A percentile compares a stretch with the other conserved stretches of the same genome.
Evolutionary conservation across 306 rosid genomes (phyloP).

Genomic region (Corylus heterophylla): DNA sequence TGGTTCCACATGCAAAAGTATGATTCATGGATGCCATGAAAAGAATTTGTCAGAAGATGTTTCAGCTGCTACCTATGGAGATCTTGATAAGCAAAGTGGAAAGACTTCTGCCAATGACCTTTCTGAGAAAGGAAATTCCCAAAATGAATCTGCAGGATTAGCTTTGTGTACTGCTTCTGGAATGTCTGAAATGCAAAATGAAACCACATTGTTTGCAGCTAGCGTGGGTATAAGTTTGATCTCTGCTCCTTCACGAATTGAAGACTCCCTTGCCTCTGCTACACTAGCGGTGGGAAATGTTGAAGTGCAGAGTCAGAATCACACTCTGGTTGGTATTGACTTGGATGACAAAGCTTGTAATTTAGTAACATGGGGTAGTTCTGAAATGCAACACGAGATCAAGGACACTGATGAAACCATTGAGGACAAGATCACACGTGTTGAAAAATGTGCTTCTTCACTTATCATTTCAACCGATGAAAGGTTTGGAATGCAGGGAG

Average conservation of each 20-base stretch:
- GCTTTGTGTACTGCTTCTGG: slow-evolving; percentile 32
- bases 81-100: slow-evolving; percentile 32
- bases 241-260: slow-evolving; percentile 24
- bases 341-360: slow-evolving; percentile 30
- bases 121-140: slow-evolving; percentile 35
- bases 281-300: slow-evolving; percentile 27
- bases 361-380: slow-evolving; percentile 21
- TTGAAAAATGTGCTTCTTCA: slow-evolving; percentile 25
- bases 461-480: slow-evolving; percentile 30
- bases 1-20: slow-evolving; percentile 35
- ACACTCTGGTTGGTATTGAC: slow-evolving; percentile 25
- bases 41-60: slow-evolving; percentile 20
- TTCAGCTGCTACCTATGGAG: slow-evolving; percentile 32
- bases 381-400: slow-evolving; percentile 34
- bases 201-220: slow-evolving; percentile 35
- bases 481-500: slow-evolving; percentile 26
- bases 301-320: slow-evolving; percentile 37
- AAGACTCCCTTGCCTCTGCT: slow-evolving; percentile 27
- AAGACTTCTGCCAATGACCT: slow-evolving; percentile 27
- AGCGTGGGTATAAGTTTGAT: slow-evolving; percentile 24
- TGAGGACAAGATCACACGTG: slow-evolving; percentile 26
- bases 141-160: slow-evolving; percentile 34
- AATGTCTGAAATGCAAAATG: slow-evolving; percentile 43
- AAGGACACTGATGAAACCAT: slow-evolving; percentile 27
- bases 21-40: slow-evolving; percentile 26